Percentiles rank a stretch among this genome's conserved stretches.
These are phyloP conservation scores for Scenedesmus sp. DNA, from an alignment of 163 green algal species.

Conservation along the genomic window DNA sequence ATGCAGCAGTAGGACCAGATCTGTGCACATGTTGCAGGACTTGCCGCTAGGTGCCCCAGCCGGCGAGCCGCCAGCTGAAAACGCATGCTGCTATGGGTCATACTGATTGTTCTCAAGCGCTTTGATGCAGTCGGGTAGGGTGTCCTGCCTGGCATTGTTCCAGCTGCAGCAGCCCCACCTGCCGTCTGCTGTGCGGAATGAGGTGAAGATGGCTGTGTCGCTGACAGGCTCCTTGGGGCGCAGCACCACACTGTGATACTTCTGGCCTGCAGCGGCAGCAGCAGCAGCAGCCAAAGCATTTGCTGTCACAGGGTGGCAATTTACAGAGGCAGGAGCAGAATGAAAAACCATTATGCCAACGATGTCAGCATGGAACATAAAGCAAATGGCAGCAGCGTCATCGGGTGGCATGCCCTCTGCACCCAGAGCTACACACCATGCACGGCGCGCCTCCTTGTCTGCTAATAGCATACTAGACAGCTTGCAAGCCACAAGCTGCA, in stretches of 20 bases:
- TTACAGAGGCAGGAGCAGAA: background rate
- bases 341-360: too few species aligned
- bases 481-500: too few species aligned
- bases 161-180: conserved; percentile 37
- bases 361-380: too few species aligned
- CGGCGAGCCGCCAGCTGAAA: background rate
- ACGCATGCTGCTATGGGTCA: background rate
- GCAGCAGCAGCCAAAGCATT: background rate
- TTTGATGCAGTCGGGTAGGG: too few species aligned
- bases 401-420: too few species aligned
- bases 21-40: background rate
- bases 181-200: conserved; percentile 51
- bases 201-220: conserved; percentile 62
- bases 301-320: background rate
- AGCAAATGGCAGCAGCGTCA: too few species aligned
- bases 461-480: too few species aligned
- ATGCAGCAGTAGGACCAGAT: background rate
- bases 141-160: background rate
- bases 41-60: background rate
- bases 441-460: too few species aligned
- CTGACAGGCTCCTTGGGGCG: conserved; percentile 48
- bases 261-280: conserved; percentile 64
- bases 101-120: background rate
- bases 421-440: too few species aligned
- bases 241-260: conserved; percentile 85